Evolutionary conservation across 345 rosid genomes (phyloP), one percentile per base, ranked within the genome.

Genomic region (Murraya koenigii): DNA sequence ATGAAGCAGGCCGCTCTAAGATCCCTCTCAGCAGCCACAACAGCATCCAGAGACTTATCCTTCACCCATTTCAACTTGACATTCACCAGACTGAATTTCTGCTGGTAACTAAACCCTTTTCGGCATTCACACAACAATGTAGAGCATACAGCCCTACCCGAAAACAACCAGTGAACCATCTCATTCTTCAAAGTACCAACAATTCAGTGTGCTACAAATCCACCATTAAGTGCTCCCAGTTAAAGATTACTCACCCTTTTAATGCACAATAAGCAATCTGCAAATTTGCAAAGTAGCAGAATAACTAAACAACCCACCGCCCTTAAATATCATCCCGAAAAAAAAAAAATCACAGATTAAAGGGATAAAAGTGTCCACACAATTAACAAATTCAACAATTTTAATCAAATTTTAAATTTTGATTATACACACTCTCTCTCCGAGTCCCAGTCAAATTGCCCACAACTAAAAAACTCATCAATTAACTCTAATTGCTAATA

Each of bases 51-150:
- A 3, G 84, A 84, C 33, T 80, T 86, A 78, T 94, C 97, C 84
- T 94, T 94, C 19, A 75, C 98, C 98, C 98, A 92, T 86, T 92
- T 92, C 65, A 94, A 77, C 80, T 92, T 94, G 0, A 94, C 89
- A 66, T 94, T 94, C 62, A 94, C 97, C 39, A 92, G 66, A 75
- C 87, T 66, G 77, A 75, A 80, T 68, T 60, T 85, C 80, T 92
- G 97, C 72, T 85, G 88, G 82, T 85, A 82, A 76, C 65, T 76
- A 77, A 70, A 87, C 35, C 89, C 86, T 74, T 32, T 39, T 54
- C 76, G 87, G 65, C 77, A 82, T 74, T 81, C 80, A 82, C 70
- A 60, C 7, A 86, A 81, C 66, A 75, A 70, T 15, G 62, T 65
- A 68, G 77, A 77, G 54, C 59, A 62, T 73, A 62, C 69, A 66